Conservation (phyloP, 129 eudicot species). For the Helianthus annuus region HanXRQr2.0-SUNRISE NC_035435.2:26579824-26580323, state of each 20-base stretch:
- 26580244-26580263: no score
- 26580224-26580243: slow-evolving; percentile 13
- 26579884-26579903: not conserved
- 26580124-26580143: not conserved
- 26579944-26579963: no score
- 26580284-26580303: no score
- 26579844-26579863: slow-evolving; percentile 5
- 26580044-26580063: slow-evolving; percentile 9
- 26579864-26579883: slow-evolving; percentile 9
- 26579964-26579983: slow-evolving; percentile 4
- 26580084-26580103: not conserved
- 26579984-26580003: not conserved
- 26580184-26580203: slow-evolving; percentile 12
- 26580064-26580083: not conserved
- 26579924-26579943: slow-evolving; percentile 9
- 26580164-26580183: not conserved
- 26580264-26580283: no score
- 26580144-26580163: not conserved
- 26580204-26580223: not conserved
- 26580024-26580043: no score
- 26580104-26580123: slow-evolving; percentile 9
- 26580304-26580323: no score
- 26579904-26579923: slow-evolving; percentile 15
- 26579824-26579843: not conserved
- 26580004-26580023: not conserved